These are phyloP conservation scores for Avena insularis DNA, from an alignment of 176 grass and related monocot species.

Conservation along the genomic window DNA sequence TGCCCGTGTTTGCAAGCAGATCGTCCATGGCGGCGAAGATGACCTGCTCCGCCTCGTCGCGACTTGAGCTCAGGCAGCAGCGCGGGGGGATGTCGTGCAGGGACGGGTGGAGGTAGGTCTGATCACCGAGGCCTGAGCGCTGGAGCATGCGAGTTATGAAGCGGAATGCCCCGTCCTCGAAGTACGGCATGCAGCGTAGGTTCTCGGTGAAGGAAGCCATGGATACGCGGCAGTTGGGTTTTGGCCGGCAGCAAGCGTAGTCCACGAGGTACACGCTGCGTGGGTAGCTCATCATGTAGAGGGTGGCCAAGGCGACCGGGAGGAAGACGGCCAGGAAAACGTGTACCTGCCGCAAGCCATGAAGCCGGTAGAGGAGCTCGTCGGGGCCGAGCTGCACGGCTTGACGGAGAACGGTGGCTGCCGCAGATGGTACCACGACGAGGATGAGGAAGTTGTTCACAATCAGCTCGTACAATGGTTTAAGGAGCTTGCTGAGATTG, in stretches of 20 bases:
- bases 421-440: neutral
- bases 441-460: neutral
- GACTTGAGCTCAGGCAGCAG: neutral
- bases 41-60: conserved; percentile 23
- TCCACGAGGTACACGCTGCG: conserved; percentile 48
- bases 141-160: conserved; percentile 35
- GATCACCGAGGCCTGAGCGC: conserved; percentile 44
- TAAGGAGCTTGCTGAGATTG: neutral
- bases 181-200: neutral
- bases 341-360: neutral
- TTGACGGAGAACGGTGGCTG: conserved; percentile 1
- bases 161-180: neutral
- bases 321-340: neutral
- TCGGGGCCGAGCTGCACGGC: neutral
- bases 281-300: conserved; percentile 9
- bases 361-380: conserved; percentile 9
- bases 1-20: conserved; percentile 5
- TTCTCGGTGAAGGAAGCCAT: neutral
- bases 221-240: neutral
- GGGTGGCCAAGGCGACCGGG: neutral
- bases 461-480: neutral
- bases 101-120: neutral
- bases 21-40: conserved; percentile 35
- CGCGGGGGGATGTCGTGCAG: conserved; percentile 6
- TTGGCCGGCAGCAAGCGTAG: conserved; percentile 42